Evolutionary conservation across 768 basidiomycete genomes (phyloP).

Genomic region (Rhizopogon salebrosus): DNA sequence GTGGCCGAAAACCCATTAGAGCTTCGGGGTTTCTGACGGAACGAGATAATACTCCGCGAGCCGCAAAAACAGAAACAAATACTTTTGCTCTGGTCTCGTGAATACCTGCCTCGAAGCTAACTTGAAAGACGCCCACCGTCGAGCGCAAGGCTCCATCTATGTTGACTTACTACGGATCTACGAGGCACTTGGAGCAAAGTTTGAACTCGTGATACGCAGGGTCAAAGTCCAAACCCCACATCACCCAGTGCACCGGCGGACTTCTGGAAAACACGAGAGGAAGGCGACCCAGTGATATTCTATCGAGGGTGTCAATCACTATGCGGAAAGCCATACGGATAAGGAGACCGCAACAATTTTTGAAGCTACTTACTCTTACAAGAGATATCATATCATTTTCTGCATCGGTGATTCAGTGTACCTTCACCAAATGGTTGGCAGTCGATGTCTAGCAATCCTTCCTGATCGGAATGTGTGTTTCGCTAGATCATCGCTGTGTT

Average conservation of each 20-base stretch:
- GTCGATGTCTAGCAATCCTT: not conserved
- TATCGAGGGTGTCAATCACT: not conserved
- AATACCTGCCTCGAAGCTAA: not conserved
- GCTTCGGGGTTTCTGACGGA: conserved; percentile 1
- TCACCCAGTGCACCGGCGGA: not conserved
- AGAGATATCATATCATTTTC: not conserved
- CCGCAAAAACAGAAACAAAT: conserved; percentile 3
- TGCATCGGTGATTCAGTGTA: not conserved
- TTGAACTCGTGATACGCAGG: not conserved
- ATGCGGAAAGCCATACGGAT: not conserved
- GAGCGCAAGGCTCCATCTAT: not conserved
- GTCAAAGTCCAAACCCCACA: not conserved
- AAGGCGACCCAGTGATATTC: not conserved
- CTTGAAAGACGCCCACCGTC: not conserved
- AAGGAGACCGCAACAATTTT: not conserved
- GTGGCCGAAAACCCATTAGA: not conserved
- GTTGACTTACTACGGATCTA: not conserved
- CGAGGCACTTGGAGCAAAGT: not conserved
- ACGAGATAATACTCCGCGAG: not conserved
- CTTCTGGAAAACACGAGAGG: not conserved
- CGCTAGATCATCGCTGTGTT: not conserved
- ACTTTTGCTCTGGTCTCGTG: not conserved
- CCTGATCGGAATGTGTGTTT: not conserved
- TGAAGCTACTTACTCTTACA: not conserved
- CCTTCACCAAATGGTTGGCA: not conserved